Conservation (phyloP, 352 stramenopile species). For the Albugo candida region DNA sequence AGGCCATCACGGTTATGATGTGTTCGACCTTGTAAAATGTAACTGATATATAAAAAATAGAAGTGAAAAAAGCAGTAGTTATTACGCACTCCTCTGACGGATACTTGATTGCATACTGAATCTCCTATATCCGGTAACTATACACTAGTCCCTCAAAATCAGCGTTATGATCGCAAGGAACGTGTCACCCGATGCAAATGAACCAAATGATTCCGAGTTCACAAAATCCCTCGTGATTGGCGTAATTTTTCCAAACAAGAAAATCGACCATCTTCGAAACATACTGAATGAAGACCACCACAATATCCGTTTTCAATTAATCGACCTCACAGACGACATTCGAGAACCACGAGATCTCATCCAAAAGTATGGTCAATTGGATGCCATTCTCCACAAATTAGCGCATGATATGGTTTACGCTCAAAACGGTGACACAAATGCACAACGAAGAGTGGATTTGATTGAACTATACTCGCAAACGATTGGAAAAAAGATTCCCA, state of each 20-base stretch:
- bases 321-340: conserved; percentile 30
- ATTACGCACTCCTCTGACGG: no score
- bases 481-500: conserved; percentile 10
- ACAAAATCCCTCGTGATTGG: conserved; percentile 11
- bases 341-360: conserved; percentile 15
- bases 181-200: no score
- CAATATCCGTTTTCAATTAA: conserved; percentile 47
- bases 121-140: no score
- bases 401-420: conserved; percentile 72
- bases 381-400: conserved; percentile 63
- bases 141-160: no score
- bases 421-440: conserved; percentile 21
- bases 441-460: conserved; percentile 22
- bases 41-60: no score
- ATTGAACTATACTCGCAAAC: conserved; percentile 21
- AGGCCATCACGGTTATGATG: no score
- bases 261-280: conserved; percentile 51
- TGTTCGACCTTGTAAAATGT: no score
- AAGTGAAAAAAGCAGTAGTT: no score
- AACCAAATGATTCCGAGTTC: no score
- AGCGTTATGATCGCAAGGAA: no score
- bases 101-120: no score
- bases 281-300: conserved; percentile 22
- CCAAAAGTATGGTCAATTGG: conserved; percentile 21
- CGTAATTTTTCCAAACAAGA: conserved; percentile 68